Evolutionary conservation across 768 basidiomycete species (phyloP).

Genomic region (Phlebiopsis gigantea): DNA sequence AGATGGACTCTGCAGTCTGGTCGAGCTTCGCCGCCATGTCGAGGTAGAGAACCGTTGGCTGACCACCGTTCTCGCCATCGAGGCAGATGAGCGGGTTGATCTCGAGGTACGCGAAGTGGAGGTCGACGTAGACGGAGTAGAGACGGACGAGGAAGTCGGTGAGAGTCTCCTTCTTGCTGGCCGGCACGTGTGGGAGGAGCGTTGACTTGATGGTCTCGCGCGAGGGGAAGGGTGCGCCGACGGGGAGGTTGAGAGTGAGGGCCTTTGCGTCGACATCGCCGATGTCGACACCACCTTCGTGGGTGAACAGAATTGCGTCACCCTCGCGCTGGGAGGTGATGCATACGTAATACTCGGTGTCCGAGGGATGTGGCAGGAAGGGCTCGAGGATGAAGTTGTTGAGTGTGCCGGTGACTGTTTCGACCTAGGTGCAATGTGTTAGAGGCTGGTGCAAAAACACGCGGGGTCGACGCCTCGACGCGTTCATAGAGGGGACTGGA

Average conservation of each 20-base stretch:
- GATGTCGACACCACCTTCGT: constrained; percentile 97
- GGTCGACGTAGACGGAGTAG: constrained; percentile 96
- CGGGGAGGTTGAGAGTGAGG: constrained; percentile 79
- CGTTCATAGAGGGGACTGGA: constrained; percentile 2
- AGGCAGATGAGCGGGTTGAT: constrained; percentile 98
- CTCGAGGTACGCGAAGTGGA: constrained; percentile 99
- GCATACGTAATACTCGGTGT: constrained; percentile 97
- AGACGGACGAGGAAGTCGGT: constrained; percentile 93
- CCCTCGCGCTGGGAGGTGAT: constrained; percentile 94
- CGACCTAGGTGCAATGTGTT: constrained; percentile 54
- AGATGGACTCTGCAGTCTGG: constrained; percentile 97
- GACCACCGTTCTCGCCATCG: constrained; percentile 65
- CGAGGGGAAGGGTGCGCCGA: constrained; percentile 73
- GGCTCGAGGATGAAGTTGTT: constrained; percentile 99
- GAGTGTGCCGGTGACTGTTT: constrained; percentile 88
- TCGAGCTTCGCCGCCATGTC: constrained; percentile 99
- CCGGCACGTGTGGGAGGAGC: constrained; percentile 81
- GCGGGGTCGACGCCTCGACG: constrained; percentile 7
- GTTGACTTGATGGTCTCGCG: constrained; percentile 69
- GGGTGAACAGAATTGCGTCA: constrained; percentile 96
- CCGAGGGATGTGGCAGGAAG: constrained; percentile 92
- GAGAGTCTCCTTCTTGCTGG: constrained; percentile 82
- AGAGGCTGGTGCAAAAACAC: constrained; percentile 14
- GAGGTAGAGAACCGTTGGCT: constrained; percentile 86
- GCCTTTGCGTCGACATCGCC: constrained; percentile 99